A percentile compares a stretch with the other conserved stretches of the same genome.
These are phyloP conservation scores for Botrytis deweyae DNA, from an alignment of 2,329 filamentous ascomycete species.

Conservation along the genomic window DNA sequence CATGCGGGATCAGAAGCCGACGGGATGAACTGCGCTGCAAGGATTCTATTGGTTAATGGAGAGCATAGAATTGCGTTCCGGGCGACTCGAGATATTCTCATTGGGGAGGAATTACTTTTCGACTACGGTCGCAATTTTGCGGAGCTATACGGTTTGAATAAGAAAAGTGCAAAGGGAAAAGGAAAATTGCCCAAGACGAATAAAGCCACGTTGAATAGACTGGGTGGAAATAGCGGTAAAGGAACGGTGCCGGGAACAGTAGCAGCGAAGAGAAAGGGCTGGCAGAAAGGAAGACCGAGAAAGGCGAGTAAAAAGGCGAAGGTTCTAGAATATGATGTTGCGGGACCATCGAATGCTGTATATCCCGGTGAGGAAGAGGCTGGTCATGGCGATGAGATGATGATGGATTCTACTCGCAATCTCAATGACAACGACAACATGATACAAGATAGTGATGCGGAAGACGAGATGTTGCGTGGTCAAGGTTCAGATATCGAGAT, in stretches of 20 bases:
- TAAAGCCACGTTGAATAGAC: constrained; percentile 31
- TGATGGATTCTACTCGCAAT: neutral
- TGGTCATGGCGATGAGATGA: neutral
- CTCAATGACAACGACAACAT: neutral
- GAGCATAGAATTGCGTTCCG: constrained; percentile 75
- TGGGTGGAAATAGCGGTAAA: constrained; percentile 23
- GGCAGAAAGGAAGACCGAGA: constrained; percentile 12
- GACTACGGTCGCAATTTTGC: constrained; percentile 73
- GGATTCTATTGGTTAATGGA: constrained; percentile 70
- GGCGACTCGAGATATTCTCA: constrained; percentile 63
- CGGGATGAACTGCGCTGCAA: constrained; percentile 62
- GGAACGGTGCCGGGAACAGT: constrained; percentile 14
- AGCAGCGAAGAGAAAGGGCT: constrained; percentile 3
- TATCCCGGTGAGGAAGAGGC: neutral
- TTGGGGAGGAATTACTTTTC: constrained; percentile 78
- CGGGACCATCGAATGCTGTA: neutral
- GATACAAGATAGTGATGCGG: neutral
- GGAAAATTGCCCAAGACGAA: constrained; percentile 23
- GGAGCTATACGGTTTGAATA: constrained; percentile 50
- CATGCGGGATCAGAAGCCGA: constrained; percentile 65
- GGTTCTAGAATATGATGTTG: neutral
- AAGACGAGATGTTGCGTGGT: neutral
- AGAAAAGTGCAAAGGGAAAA: constrained; percentile 41
- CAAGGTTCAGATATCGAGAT: neutral
- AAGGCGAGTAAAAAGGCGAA: constrained; percentile 25